Percentiles rank a stretch among this genome's conserved stretches.
phyloP scores from a whole-genome alignment of 257 asterid genomes.

The Eucommia ulmoides region DNA sequence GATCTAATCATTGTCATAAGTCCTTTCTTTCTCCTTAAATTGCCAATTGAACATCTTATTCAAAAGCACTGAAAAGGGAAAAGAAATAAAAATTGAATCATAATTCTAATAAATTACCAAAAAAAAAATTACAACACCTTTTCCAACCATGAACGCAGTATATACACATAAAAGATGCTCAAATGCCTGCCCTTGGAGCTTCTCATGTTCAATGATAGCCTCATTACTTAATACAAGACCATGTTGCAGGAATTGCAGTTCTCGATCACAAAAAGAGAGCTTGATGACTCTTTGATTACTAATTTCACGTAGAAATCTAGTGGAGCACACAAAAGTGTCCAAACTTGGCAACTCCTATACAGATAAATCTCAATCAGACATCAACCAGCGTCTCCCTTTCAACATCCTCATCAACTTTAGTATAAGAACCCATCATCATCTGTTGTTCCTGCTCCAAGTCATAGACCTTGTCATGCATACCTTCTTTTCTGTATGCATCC shows the following conservation, averaged over 20 bases:
- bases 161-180: neutral
- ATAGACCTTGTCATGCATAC: slow-evolving; percentile 70
- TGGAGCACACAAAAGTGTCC: neutral
- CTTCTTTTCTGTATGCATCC: slow-evolving; percentile 68
- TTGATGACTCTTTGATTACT: neutral
- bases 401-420: slow-evolving; percentile 11
- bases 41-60: too few species aligned
- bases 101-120: too few species aligned
- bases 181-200: neutral
- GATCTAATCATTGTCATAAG: too few species aligned
- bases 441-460: slow-evolving; percentile 60
- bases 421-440: slow-evolving; percentile 12
- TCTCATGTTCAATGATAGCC: neutral
- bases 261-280: neutral
- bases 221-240: neutral
- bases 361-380: slow-evolving; percentile 3
- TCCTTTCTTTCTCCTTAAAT: too few species aligned
- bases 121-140: too few species aligned
- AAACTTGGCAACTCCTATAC: slow-evolving; percentile 4
- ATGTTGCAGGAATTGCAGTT: neutral
- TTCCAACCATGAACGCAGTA: neutral
- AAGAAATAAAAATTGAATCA: too few species aligned
- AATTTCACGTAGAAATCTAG: neutral
- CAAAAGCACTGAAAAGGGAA: too few species aligned
- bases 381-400: slow-evolving; percentile 15